Evolutionary conservation across 1,284 basidiomycete species (phyloP).

Genomic region (Microbotryum lychnidis-dioicae): DNA sequence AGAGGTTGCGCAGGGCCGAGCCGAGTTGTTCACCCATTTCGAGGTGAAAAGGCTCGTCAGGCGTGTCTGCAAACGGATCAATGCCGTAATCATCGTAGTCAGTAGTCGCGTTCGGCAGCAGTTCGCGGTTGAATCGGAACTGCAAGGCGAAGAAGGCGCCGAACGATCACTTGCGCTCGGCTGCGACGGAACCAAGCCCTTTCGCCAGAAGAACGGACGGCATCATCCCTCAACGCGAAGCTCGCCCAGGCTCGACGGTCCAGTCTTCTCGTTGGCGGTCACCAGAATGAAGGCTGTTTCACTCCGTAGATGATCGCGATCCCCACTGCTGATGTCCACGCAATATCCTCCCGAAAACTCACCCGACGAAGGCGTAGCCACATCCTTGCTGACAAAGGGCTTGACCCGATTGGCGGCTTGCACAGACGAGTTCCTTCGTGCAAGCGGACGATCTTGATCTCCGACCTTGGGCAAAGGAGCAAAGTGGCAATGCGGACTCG

Average conservation of each 20-base stretch:
- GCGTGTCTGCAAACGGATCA: background rate
- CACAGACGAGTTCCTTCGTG: slow-evolving; percentile 19
- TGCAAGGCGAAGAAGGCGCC: slow-evolving; percentile 17
- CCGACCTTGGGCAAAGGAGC: slow-evolving; percentile 28
- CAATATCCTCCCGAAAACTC: background rate
- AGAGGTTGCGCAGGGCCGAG: slow-evolving; percentile 2
- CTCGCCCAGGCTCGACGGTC: background rate
- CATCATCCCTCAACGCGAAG: background rate
- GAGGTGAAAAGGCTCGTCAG: background rate
- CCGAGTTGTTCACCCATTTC: slow-evolving; percentile 5
- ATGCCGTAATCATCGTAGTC: background rate
- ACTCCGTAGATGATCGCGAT: background rate
- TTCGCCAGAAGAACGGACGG: background rate
- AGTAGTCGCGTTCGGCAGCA: slow-evolving; percentile 2
- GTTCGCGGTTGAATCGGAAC: background rate
- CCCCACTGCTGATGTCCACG: slow-evolving; percentile 1
- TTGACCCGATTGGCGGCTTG: slow-evolving; percentile 12
- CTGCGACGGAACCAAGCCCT: slow-evolving; percentile 6
- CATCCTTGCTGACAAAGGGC: background rate
- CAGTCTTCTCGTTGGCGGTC: background rate
- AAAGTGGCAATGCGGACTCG: slow-evolving; percentile 29
- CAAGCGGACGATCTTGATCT: slow-evolving; percentile 12
- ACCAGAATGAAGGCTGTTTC: background rate
- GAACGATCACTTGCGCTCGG: slow-evolving; percentile 17
- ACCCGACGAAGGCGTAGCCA: slow-evolving; percentile 2